Conservation (phyloP, 768 basidiomycete genomes). For the Rhizopogon vesiculosus region DNA sequence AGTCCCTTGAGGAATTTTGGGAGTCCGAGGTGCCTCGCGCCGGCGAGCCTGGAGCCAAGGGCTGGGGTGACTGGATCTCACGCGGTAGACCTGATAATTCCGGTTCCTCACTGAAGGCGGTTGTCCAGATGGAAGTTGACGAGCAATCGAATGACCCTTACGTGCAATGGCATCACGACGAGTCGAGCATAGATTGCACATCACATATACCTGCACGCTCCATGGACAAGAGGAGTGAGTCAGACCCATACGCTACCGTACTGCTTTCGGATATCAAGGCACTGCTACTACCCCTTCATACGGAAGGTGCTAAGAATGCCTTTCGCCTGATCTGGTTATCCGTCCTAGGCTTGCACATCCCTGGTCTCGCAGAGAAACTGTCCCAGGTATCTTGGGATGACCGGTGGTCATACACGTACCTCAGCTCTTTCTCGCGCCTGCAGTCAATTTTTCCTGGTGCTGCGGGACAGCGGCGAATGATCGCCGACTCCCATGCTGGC, state of each 20-base stretch:
- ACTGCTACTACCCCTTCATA: conserved; percentile 45
- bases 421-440: conserved; percentile 42
- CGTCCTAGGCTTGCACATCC: conserved; percentile 65
- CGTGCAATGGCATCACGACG: conserved; percentile 57
- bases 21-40: conserved; percentile 76
- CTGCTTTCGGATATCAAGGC: conserved; percentile 70
- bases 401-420: conserved; percentile 53
- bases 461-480: conserved; percentile 25
- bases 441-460: conserved; percentile 48
- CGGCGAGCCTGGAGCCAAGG: conserved; percentile 60
- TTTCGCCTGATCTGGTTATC: conserved; percentile 72
- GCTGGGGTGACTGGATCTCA: conserved; percentile 64
- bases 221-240: conserved; percentile 38
- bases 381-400: conserved; percentile 54
- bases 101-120: conserved; percentile 1
- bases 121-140: conserved; percentile 14
- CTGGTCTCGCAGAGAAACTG: conserved; percentile 51
- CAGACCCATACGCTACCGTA: conserved; percentile 70
- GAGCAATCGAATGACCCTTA: conserved; percentile 54
- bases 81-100: conserved; percentile 34
- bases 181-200: conserved; percentile 42
- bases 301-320: conserved; percentile 41
- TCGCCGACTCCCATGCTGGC: conserved; percentile 61
- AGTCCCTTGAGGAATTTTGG: conserved; percentile 77
- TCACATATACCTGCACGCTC: conserved; percentile 51